phyloP scores from a whole-genome alignment of 768 basidiomycete genomes.

The Lentinula edodes region DNA sequence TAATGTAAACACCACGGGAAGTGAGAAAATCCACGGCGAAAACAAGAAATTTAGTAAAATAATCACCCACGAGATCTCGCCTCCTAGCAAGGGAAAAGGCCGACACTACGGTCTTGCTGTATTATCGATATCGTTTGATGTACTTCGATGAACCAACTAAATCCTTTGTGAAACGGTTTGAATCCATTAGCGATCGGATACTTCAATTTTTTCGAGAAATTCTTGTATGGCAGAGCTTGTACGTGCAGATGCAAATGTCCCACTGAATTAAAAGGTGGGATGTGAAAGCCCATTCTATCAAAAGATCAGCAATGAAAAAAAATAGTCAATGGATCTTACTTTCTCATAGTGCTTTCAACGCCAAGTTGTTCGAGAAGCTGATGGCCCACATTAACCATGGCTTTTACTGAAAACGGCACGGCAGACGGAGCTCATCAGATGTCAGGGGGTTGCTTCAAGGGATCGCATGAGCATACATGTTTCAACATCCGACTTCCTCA shows the following conservation, averaged over 20 bases:
- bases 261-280: conserved; percentile 72
- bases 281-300: conserved; percentile 73
- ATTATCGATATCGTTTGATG: conserved; percentile 57
- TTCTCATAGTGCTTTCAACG: conserved; percentile 36
- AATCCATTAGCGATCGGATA: conserved; percentile 42
- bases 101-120: conserved; percentile 44
- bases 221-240: conserved; percentile 60
- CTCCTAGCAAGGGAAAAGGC: conserved; percentile 41
- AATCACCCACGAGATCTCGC: background rate
- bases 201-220: conserved; percentile 28
- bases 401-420: conserved; percentile 26
- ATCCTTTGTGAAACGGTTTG: conserved; percentile 49
- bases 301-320: conserved; percentile 1
- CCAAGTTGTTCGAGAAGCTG: conserved; percentile 42
- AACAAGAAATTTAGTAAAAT: background rate
- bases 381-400: conserved; percentile 49
- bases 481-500: conserved; percentile 37
- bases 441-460: background rate
- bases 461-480: conserved; percentile 34
- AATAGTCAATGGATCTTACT: conserved; percentile 25
- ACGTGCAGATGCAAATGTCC: conserved; percentile 74
- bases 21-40: background rate
- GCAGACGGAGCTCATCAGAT: background rate
- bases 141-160: conserved; percentile 68
- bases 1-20: background rate